Percentiles rank a stretch among this genome's conserved stretches.
Conservation (phyloP, 208 protist genomes). For the Leptomonas pyrrhocoris region DNA sequence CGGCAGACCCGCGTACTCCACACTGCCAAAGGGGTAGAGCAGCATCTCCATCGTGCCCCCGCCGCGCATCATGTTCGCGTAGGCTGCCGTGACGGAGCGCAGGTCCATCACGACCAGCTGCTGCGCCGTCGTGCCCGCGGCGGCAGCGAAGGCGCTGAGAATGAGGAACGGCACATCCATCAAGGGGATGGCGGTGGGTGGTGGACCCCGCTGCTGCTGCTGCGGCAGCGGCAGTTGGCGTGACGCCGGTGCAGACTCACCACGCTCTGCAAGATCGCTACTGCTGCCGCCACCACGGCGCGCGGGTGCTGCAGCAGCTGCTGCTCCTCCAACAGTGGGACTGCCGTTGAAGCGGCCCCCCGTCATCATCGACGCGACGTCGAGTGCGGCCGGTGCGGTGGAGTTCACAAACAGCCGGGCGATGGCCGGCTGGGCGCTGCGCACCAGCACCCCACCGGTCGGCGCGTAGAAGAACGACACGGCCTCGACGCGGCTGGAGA, state of each 20-base stretch:
- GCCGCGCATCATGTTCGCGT: conserved; percentile 41
- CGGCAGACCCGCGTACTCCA: conserved; percentile 42
- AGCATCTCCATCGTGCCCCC: conserved; percentile 43
- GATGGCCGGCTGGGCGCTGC: conserved; percentile 76
- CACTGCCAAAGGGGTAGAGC: conserved; percentile 29
- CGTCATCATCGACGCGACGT: conserved; percentile 19
- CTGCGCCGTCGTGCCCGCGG: conserved; percentile 22
- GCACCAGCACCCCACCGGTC: conserved; percentile 48
- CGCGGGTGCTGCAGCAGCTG: not conserved
- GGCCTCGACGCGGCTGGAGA: conserved; percentile 74
- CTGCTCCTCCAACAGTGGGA: not conserved
- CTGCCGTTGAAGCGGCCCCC: conserved; percentile 7
- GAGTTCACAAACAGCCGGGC: conserved; percentile 18
- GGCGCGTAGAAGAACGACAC: conserved; percentile 68
- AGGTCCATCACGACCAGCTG: conserved; percentile 48
- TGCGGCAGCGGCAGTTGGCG: not conserved
- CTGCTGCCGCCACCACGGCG: not conserved
- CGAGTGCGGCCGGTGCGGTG: conserved; percentile 15
- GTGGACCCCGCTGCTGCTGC: too few relatives aligned
- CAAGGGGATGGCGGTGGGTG: not conserved
- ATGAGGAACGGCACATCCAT: conserved; percentile 18
- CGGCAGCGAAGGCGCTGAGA: conserved; percentile 26
- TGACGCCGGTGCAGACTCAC: not conserved
- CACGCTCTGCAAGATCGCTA: not conserved
- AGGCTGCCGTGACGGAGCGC: conserved; percentile 33